phyloP scores from a whole-genome alignment of 2,329 filamentous ascomycete genomes.

The Escovopsis sp. region DNA sequence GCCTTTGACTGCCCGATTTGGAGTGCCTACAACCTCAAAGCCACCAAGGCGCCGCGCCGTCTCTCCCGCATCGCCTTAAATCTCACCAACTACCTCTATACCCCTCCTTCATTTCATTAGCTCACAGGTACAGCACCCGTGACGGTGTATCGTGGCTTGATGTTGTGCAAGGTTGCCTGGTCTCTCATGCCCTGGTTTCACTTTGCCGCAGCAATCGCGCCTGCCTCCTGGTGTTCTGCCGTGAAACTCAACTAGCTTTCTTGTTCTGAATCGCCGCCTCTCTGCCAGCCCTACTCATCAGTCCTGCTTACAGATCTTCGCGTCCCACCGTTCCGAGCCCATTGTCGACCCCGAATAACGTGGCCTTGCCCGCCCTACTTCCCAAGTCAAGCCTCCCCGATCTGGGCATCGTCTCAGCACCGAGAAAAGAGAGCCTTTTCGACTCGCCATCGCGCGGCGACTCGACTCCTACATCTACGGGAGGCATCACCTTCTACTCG shows the following conservation, averaged over 20 bases:
- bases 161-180: conserved; percentile 12
- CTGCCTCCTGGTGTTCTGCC: conserved; percentile 10
- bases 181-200: conserved; percentile 10
- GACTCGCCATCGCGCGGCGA: conserved; percentile 4
- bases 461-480: conserved; percentile 5
- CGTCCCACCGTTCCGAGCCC: conserved; percentile 35
- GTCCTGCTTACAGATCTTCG: conserved; percentile 26
- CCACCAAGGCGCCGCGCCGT: background rate
- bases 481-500: conserved; percentile 21
- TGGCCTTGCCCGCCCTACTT: conserved; percentile 25
- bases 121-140: background rate
- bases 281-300: conserved; percentile 8
- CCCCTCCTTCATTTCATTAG: background rate
- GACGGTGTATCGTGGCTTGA: conserved; percentile 5
- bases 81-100: background rate
- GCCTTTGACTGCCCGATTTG: background rate
- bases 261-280: background rate
- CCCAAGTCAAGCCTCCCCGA: conserved; percentile 20
- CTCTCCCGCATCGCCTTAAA: background rate
- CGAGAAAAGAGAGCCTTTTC: conserved; percentile 13
- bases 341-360: conserved; percentile 28
- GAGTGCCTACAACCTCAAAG: too few relatives aligned
- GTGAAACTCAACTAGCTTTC: conserved; percentile 10
- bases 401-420: conserved; percentile 1
- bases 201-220: conserved; percentile 6